Base-by-base conservation (phyloP, 768 basidiomycete genomes). In the Suillus variegatus region DNA sequence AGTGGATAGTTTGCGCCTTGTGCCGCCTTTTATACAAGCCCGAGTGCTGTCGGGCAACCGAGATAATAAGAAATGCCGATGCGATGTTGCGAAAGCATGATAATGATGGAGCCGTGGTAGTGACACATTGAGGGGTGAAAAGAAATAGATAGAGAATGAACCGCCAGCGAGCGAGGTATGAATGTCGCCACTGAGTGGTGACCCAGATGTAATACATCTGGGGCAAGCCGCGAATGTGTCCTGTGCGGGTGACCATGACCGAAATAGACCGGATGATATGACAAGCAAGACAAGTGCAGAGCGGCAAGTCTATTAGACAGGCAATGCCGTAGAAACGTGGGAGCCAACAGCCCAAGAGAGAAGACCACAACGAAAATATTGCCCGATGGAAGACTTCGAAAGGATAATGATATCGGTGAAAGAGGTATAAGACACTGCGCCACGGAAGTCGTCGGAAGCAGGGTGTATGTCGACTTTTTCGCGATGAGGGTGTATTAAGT, bases 51-150 rank as follows among this genome's bases (percentile, higher is more conserved):
- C 64, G 61, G 76, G 72, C 69, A 32, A 68, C 70, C 76, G 74
- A 71, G 67, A 72, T 71, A 70, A 70, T 76, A 72, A 61, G 62
- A 62, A 72, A 72, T 76, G 75, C 76, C 66, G 70, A 66, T 78
- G 78, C 77, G 72, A 73, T 72, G 71, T 73, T 73, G 77, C 73
- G 79, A 81, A 75, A 81, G 80, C 80, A 78, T 79, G 78, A 74
- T 71, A 70, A 71, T 75, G 74, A 71, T 69, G 70, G 79, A 75
- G 74, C 71, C 75, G 76, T 69, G 74, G 76, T 81, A 81, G 71
- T 81, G 80, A 77, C 76, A 81, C 80, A 77, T 75, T 81, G 80
- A 76, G 70, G 68, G 71, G 67, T 68, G 68, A 62, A 69, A 66
- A 62, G 69, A 75, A 69, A 73, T 71, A 70, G 64, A 63, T 66